Base-by-base conservation (phyloP, 495 filamentous ascomycete genomes). In the Aspergillus kassunensis region DNA sequence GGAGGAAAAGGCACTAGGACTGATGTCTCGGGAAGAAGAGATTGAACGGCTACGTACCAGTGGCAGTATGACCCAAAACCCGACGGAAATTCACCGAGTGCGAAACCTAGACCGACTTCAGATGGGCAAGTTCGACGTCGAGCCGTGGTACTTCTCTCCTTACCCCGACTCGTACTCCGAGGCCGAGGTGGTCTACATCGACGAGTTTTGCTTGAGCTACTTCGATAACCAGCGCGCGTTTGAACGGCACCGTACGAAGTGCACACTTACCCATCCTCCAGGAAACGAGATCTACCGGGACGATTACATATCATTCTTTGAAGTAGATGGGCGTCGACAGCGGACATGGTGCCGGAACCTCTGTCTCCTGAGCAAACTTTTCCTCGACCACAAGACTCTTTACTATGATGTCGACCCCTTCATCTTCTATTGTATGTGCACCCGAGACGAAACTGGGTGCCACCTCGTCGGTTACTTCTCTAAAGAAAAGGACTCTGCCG, bases 341-440 rank as follows among this genome's bases (percentile, higher is more conserved):
- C 80, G 92, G 10, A 95, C 89, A 3, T 98, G 91, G 91, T 97
- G 95, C 56, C 89, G 93, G 5, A 98, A 98, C 58, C 78, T 98
- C 19, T 97, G 93, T 68, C 77, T 98, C 0, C 77, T 98, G 5
- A 90, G 83, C 51, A 98, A 98, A 64, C 86, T 97, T 64, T 98
- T 98, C 71, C 83, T 98, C 21, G 93, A 97, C 60, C 93, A 97
- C 74, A 98, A 98, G 68, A 97, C 93, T 7, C 86, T 98, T n/a
- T 98, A 96, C 78, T 98, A 97, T 72, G 93, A 98, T 60, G 93
- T 98, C 46, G 93, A 98, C 62, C 93, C 93, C 8, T 98, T 98
- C 70, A 74, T 97, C 9, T 98, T 97, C 77, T 98, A 98, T 73
- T 92, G 91, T 80, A 98, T 98, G 93, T 87, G 83, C 45, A 87